Conservation (phyloP, 1,139 yeast species). For the Pichia sp. region DNA sequence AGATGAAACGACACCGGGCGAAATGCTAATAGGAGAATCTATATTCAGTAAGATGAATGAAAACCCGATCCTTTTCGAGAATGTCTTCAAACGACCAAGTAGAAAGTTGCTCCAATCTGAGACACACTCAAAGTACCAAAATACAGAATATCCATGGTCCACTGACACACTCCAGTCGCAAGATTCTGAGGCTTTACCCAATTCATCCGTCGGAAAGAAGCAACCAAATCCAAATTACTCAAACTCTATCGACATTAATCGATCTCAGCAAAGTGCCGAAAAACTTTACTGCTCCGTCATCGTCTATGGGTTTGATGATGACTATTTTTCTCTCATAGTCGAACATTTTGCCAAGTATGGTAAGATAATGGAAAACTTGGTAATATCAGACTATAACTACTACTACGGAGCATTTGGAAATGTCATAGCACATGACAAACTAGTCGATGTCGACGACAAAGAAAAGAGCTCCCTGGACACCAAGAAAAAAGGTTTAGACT, state of each 20-base stretch:
- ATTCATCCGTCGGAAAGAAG: background rate
- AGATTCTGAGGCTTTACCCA: background rate
- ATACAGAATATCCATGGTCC: slow-evolving; percentile 14
- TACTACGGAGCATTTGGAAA: slow-evolving; percentile 11
- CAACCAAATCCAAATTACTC: background rate
- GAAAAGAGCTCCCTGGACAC: background rate
- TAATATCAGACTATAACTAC: slow-evolving; percentile 5
- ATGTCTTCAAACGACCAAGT: slow-evolving; percentile 40
- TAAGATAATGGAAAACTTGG: slow-evolving; percentile 69
- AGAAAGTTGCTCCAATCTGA: slow-evolving; percentile 17
- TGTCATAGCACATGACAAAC: slow-evolving; percentile 8
- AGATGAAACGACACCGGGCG: slow-evolving; percentile 32
- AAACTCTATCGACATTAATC: background rate
- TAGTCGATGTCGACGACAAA: slow-evolving; percentile 4
- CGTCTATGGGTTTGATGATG: slow-evolving; percentile 86
- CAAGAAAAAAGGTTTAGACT: background rate
- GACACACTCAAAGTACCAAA: background rate
- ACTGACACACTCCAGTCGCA: background rate
- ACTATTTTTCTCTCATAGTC: slow-evolving; percentile 61
- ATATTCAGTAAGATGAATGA: slow-evolving; percentile 25
- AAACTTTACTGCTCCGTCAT: slow-evolving; percentile 59
- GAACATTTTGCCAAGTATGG: slow-evolving; percentile 81
- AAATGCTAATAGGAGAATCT: slow-evolving; percentile 23
- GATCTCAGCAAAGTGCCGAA: background rate
- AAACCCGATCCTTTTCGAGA: slow-evolving; percentile 46